Percentiles rank a stretch among this genome's conserved stretches.
Evolutionary conservation across 768 basidiomycete species (phyloP).

Genomic region (Tricholoma hemisulphureum): DNA sequence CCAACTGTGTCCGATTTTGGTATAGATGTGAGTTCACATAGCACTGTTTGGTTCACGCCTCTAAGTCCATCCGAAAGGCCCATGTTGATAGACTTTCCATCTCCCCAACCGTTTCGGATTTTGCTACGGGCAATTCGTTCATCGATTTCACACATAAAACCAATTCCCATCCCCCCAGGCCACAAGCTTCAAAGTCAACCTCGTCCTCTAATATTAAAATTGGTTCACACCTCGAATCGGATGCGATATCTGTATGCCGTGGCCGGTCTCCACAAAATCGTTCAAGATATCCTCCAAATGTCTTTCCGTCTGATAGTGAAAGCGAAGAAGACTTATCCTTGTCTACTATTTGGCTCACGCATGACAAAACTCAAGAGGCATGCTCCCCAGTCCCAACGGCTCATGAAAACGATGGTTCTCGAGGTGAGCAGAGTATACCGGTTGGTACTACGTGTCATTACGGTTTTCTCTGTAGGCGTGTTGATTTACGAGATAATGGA

Average conservation of each 20-base stretch:
- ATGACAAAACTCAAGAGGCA: background rate
- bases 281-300: background rate
- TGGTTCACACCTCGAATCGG: slow-evolving; percentile 15
- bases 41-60: background rate
- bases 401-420: background rate
- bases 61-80: background rate
- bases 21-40: background rate
- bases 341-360: background rate
- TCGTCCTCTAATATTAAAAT: slow-evolving; percentile 1
- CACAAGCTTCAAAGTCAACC: background rate
- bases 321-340: background rate
- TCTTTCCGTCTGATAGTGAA: background rate
- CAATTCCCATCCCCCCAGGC: background rate
- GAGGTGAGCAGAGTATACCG: background rate
- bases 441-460: background rate
- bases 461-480: slow-evolving; percentile 2
- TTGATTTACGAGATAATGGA: slow-evolving; percentile 15
- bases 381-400: background rate
- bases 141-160: slow-evolving; percentile 2
- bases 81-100: background rate
- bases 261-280: too few relatives aligned
- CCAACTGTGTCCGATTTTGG: slow-evolving; percentile 18
- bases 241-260: background rate
- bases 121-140: background rate
- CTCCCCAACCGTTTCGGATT: slow-evolving; percentile 26